These are phyloP conservation scores for Avena insularis DNA, from an alignment of 176 grass and related monocot genomes.

Conservation along the genomic window DNA sequence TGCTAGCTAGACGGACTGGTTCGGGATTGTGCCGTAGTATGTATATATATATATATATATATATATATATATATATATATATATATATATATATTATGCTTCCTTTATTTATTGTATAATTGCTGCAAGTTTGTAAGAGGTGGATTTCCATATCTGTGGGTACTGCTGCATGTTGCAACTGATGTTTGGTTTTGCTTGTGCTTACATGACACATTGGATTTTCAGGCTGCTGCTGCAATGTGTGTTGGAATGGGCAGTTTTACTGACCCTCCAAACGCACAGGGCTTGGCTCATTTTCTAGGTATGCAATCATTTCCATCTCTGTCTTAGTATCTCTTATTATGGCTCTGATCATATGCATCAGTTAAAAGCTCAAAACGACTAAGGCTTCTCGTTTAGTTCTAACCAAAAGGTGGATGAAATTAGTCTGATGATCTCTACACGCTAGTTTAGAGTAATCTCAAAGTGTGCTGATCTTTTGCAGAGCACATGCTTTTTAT, in stretches of 20 bases:
- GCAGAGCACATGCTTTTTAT: slow-evolving; percentile 99
- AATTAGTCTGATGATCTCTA: slow-evolving; percentile 14
- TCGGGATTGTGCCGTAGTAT: neutral
- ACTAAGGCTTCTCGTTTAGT: slow-evolving; percentile 26
- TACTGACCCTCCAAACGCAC: slow-evolving; percentile 77
- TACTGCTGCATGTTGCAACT: slow-evolving; percentile 10
- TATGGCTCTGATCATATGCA: neutral
- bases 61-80: too few relatives aligned
- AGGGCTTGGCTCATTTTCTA: slow-evolving; percentile 94
- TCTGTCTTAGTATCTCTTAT: slow-evolving; percentile 17
- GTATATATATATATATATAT: neutral
- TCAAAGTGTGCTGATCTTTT: slow-evolving; percentile 42
- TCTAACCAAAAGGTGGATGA: slow-evolving; percentile 31
- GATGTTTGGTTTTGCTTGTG: slow-evolving; percentile 4
- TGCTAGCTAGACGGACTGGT: neutral
- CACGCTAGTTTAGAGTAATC: neutral
- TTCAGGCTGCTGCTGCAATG: slow-evolving; percentile 90
- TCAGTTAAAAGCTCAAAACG: slow-evolving; percentile 23
- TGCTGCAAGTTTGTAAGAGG: neutral
- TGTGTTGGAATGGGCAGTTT: slow-evolving; percentile 96
- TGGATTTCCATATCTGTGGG: slow-evolving; percentile 4
- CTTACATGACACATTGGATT: slow-evolving; percentile 30
- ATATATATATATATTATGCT: neutral
- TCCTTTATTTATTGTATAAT: neutral
- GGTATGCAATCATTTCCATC: slow-evolving; percentile 59